Conservation (phyloP, 768 basidiomycete species). For the Leucosporidium scottii region DNA sequence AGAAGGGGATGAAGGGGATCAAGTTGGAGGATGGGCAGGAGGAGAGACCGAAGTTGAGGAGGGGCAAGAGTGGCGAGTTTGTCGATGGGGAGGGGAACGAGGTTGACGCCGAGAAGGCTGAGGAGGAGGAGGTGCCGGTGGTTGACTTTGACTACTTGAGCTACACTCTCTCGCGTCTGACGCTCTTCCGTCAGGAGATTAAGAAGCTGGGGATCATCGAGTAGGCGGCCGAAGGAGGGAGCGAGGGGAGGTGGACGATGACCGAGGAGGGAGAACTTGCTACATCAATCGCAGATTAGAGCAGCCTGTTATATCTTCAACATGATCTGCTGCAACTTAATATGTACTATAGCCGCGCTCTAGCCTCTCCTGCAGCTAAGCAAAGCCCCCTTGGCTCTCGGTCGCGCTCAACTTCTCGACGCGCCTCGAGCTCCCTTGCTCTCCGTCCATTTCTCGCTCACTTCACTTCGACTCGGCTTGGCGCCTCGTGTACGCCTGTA, state of each 20-base stretch:
- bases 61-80: slow-evolving; percentile 6
- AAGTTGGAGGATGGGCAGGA: background rate
- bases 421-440: too few species aligned
- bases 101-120: slow-evolving; percentile 38
- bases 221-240: background rate
- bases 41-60: background rate
- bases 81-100: slow-evolving; percentile 42
- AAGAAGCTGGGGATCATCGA: slow-evolving; percentile 39
- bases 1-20: background rate
- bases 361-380: too few species aligned
- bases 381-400: too few species aligned
- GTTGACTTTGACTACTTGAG: slow-evolving; percentile 81
- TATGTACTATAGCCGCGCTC: too few species aligned
- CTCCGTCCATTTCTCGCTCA: too few species aligned
- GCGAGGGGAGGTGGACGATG: background rate
- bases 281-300: too few species aligned
- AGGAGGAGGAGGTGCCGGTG: slow-evolving; percentile 47
- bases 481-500: too few species aligned
- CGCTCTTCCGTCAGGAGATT: slow-evolving; percentile 46
- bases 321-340: too few species aligned
- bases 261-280: too few species aligned
- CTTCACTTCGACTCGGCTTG: too few species aligned
- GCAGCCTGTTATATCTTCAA: too few species aligned
- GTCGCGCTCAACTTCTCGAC: too few species aligned
- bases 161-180: slow-evolving; percentile 54